A percentile compares a stretch with the other conserved stretches of the same genome.
Evolutionary conservation across 208 protist species (phyloP).

Genomic region (Angomonas deanei): DNA sequence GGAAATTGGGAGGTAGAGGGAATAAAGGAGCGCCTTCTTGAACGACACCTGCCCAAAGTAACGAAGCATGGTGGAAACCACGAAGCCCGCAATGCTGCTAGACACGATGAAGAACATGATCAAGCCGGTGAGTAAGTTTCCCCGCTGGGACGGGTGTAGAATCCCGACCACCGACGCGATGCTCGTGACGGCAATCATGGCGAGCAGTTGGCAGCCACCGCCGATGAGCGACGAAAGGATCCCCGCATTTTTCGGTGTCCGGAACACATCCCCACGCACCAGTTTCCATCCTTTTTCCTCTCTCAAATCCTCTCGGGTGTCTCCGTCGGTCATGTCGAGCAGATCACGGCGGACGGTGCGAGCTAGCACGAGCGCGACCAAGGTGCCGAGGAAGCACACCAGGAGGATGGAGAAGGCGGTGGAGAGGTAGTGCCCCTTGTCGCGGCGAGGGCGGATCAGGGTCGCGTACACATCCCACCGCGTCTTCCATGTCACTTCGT

Average conservation of each 20-base stretch:
- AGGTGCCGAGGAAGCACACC: conserved; percentile 91
- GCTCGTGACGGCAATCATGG: conserved; percentile 59
- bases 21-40: conserved; percentile 69
- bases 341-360: conserved; percentile 94
- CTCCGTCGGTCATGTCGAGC: conserved; percentile 45
- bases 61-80: conserved; percentile 81
- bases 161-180: conserved; percentile 74
- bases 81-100: conserved; percentile 82
- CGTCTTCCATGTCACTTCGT: conserved; percentile 72
- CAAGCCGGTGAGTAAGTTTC: conserved; percentile 79
- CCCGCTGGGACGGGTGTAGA: conserved; percentile 88
- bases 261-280: conserved; percentile 95
- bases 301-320: conserved; percentile 34
- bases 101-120: conserved; percentile 63
- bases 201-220: conserved; percentile 86
- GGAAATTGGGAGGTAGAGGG: conserved; percentile 39
- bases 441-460: conserved; percentile 23
- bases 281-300: conserved; percentile 95
- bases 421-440: conserved; percentile 90
- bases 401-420: conserved; percentile 96
- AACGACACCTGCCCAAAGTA: conserved; percentile 76
- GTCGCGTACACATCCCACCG: conserved; percentile 93
- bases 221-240: conserved; percentile 85
- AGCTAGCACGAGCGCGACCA: conserved; percentile 93
- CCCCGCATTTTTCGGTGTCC: conserved; percentile 65